Percentiles rank a stretch among this genome's conserved stretches.
These are phyloP conservation scores for Calocybe gangraenosa DNA, from an alignment of 768 basidiomycete genomes.

Conservation along the genomic window DNA sequence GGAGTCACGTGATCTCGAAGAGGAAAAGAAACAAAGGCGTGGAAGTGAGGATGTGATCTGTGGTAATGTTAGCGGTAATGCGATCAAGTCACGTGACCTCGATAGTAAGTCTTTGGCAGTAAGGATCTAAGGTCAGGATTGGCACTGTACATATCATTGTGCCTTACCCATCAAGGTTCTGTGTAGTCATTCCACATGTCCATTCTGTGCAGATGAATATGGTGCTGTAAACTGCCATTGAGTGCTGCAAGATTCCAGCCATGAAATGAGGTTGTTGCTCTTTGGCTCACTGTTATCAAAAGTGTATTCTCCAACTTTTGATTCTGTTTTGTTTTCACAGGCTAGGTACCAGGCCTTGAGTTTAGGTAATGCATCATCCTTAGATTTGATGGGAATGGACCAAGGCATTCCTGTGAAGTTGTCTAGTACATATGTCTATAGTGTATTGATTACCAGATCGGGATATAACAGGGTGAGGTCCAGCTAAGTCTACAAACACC, in stretches of 20 bases:
- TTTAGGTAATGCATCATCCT: too few relatives aligned
- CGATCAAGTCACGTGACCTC: too few relatives aligned
- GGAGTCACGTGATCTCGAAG: too few relatives aligned
- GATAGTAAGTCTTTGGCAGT: too few relatives aligned
- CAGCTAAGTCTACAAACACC: conserved; percentile 29
- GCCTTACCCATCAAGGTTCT: conserved; percentile 24
- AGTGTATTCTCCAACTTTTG: not conserved
- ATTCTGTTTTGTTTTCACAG: conserved; percentile 17
- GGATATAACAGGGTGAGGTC: conserved; percentile 19
- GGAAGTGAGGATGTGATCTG: too few relatives aligned
- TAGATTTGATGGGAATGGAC: too few relatives aligned
- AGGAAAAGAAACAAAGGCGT: too few relatives aligned
- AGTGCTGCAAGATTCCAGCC: conserved; percentile 12
- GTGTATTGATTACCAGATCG: not conserved
- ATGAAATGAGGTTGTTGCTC: conserved; percentile 7
- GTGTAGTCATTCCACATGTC: conserved; percentile 28
- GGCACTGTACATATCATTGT: too few relatives aligned
- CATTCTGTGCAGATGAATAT: conserved; percentile 30
- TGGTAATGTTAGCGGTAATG: too few relatives aligned
- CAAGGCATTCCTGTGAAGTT: conserved; percentile 21
- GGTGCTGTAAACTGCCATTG: conserved; percentile 17
- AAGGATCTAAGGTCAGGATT: too few relatives aligned
- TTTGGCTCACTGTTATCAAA: conserved; percentile 22
- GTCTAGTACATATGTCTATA: conserved; percentile 32
- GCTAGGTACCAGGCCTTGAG: conserved; percentile 28